Evolutionary conservation across 1,284 basidiomycete genomes (phyloP), one percentile per base, ranked within the genome.

Genomic region (Trichosporon sp.): DNA sequence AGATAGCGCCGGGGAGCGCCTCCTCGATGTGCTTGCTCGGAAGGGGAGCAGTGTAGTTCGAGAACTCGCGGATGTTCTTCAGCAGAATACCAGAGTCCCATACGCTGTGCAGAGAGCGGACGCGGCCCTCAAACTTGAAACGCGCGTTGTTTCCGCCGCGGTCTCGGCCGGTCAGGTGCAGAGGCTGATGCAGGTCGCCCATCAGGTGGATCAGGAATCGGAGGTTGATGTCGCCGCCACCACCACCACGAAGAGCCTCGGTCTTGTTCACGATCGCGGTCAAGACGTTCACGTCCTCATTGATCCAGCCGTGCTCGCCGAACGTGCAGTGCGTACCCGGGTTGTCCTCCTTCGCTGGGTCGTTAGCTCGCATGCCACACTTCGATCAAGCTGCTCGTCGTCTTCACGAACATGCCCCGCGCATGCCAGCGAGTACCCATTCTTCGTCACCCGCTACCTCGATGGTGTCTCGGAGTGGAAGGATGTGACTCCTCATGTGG

Each of bases 121-220:
- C 65, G 21, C 90, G 86, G 0, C 88, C 88, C 75, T 90, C 91
- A 79, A 91, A 94, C 11, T 84, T 78, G 37, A 94, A 91, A 76
- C 89, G 89, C 73, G 87, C 68, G 61, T 88, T 88, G 78, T 97
- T 97, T 1, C 94, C 94, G 1, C 95, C 94, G 38, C 91, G 87
- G 74, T 92, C 90, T 16, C 93, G 86, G 2, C 93, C 93, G 0
- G 92, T 91, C 56, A 97, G 87, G 81, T 98, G 95, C 66, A 97
- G 85, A 8, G 94, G 94, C 88, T 92, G 91, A 79, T 96, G 94
- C 86, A 96, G 86, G 79, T 97, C 95, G 0, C 95, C 95, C 8
- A 96, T 73, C 74, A 94, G 94, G 80, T 98, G 95, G 46, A 94
- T 88, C 66, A 98, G 85, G 86, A 96, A 97, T 80, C 93, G 92